phyloP scores from a whole-genome alignment of 768 basidiomycete species.

The Lactarius sanguifluus region DNA sequence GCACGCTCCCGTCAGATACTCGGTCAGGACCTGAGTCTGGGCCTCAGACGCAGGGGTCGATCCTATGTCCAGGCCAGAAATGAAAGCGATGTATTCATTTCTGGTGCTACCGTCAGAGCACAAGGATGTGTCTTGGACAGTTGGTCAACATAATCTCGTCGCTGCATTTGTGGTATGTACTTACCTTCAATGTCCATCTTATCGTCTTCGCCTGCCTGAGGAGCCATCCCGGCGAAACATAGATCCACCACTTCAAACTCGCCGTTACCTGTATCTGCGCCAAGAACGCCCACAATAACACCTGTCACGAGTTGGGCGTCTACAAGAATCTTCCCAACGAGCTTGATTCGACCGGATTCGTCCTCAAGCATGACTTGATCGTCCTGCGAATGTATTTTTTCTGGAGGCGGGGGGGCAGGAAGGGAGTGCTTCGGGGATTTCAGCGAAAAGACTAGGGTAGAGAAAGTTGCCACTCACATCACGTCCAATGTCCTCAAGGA shows the following conservation, averaged over 20 bases:
- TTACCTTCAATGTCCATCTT: constrained; percentile 72
- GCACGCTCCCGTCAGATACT: constrained; percentile 83
- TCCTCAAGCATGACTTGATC: constrained; percentile 93
- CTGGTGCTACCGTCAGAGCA: neutral
- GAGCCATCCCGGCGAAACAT: constrained; percentile 82
- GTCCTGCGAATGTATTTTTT: constrained; percentile 72
- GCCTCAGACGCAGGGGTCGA: constrained; percentile 60
- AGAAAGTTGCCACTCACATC: constrained; percentile 61
- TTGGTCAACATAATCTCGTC: constrained; percentile 22
- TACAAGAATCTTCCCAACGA: constrained; percentile 73
- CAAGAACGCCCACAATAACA: constrained; percentile 85
- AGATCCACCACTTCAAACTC: constrained; percentile 94
- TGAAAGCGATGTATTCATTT: constrained; percentile 77
- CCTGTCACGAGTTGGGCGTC: constrained; percentile 79
- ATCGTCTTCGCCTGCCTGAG: constrained; percentile 46
- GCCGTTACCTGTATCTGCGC: constrained; percentile 84
- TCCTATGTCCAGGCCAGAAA: constrained; percentile 85
- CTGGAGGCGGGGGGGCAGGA: constrained; percentile 72
- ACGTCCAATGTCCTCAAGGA: constrained; percentile 91
- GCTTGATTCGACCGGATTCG: constrained; percentile 87
- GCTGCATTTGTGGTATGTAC: constrained; percentile 29
- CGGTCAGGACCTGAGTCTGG: constrained; percentile 81
- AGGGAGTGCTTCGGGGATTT: constrained; percentile 63
- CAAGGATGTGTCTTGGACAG: constrained; percentile 6
- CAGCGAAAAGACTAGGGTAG: constrained; percentile 11